Conservation (phyloP, 768 basidiomycete genomes). For the Antrodiella citrinella region DNA sequence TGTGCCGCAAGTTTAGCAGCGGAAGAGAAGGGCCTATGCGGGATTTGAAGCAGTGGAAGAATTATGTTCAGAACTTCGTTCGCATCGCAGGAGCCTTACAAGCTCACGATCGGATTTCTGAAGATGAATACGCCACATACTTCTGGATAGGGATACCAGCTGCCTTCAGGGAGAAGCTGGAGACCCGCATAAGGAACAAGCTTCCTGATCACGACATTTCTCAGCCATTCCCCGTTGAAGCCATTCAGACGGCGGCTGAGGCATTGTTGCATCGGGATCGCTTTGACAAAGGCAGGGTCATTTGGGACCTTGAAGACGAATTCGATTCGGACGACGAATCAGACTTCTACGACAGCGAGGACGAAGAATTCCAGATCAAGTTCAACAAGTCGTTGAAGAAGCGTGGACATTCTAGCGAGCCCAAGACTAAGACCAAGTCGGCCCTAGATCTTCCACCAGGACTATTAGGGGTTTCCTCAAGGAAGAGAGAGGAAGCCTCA, state of each 20-base stretch:
- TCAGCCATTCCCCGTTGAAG: neutral
- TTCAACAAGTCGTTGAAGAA: neutral
- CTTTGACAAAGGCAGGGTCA: neutral
- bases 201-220: neutral
- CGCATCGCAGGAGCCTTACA: constrained; percentile 3
- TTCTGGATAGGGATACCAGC: constrained; percentile 2
- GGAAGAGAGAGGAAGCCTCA: no score
- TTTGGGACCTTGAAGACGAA: neutral
- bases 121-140: neutral
- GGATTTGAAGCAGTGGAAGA: neutral
- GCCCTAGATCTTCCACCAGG: neutral
- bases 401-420: neutral
- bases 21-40: neutral
- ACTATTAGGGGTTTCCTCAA: neutral
- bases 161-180: neutral
- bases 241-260: neutral
- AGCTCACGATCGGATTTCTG: neutral
- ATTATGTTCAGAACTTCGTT: constrained; percentile 3
- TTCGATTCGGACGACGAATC: neutral
- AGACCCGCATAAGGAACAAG: neutral
- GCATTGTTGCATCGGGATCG: neutral
- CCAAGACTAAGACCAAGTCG: neutral
- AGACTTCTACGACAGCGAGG: neutral
- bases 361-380: neutral
- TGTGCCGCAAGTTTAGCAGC: neutral